phyloP scores from a whole-genome alignment of 164 flowering plant genomes.

The Warburgia ugandensis region DNA sequence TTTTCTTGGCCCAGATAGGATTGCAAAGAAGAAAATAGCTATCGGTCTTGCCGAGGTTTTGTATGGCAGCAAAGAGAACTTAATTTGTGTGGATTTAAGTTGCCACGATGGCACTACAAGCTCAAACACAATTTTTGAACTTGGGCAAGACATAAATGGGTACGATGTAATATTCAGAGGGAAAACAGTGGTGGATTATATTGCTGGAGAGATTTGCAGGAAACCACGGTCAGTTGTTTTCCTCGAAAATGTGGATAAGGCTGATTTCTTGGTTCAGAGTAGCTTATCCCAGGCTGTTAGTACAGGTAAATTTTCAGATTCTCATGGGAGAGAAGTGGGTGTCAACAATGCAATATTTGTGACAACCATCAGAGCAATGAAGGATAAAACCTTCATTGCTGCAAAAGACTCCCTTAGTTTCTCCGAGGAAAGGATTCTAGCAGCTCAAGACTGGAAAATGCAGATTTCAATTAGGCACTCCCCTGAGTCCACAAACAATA shows the following conservation, averaged over 20 bases:
- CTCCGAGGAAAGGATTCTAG: slow-evolving; percentile 49
- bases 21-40: slow-evolving; percentile 57
- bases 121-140: slow-evolving; percentile 16
- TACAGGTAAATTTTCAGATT: slow-evolving; percentile 68
- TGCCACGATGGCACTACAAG: slow-evolving; percentile 21
- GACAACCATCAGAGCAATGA: slow-evolving; percentile 29
- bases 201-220: slow-evolving; percentile 55
- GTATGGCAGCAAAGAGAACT: slow-evolving; percentile 41
- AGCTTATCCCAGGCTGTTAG: slow-evolving; percentile 55
- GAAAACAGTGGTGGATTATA: slow-evolving; percentile 60
- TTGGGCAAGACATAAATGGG: slow-evolving; percentile 20
- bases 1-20: slow-evolving; percentile 66
- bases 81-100: slow-evolving; percentile 50
- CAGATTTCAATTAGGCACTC: slow-evolving; percentile 31
- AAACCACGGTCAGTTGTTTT: slow-evolving; percentile 64
- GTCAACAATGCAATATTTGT: slow-evolving; percentile 51
- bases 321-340: slow-evolving; percentile 67
- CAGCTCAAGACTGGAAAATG: slow-evolving; percentile 39
- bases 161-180: slow-evolving; percentile 47
- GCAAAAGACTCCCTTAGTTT: slow-evolving; percentile 20
- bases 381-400: slow-evolving; percentile 7
- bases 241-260: slow-evolving; percentile 74
- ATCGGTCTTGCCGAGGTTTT: slow-evolving; percentile 63
- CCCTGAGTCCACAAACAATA: slow-evolving; percentile 7
- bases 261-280: slow-evolving; percentile 49